A percentile compares a stretch with the other conserved stretches of the same genome.
Evolutionary conservation across 2,329 filamentous ascomycete species (phyloP).

Genomic region (Mariannaea sp.): DNA sequence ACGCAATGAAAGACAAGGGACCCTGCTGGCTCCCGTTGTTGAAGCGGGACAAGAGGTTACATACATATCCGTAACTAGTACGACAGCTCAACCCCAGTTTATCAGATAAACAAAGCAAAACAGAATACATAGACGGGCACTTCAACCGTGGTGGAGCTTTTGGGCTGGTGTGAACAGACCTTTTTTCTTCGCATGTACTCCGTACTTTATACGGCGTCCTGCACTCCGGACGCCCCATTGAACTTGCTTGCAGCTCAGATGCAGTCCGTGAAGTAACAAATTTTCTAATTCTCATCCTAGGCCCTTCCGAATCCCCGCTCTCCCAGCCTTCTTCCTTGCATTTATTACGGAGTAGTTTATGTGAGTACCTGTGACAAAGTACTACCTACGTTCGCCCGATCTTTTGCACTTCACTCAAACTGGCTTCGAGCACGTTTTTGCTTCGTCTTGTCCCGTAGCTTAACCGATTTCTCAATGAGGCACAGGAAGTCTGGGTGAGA

Average conservation of each 20-base stretch:
- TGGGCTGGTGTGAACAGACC: slow-evolving; percentile 9
- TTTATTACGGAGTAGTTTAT: slow-evolving; percentile 2
- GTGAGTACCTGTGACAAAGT: slow-evolving; percentile 3
- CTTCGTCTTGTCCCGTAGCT: slow-evolving; percentile 5
- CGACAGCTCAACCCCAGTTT: slow-evolving; percentile 24
- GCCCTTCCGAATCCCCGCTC: slow-evolving; percentile 1
- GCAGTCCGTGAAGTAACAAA: slow-evolving; percentile 1
- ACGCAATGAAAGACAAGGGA: slow-evolving; percentile 32
- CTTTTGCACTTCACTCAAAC: no score
- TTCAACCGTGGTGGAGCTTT: slow-evolving; percentile 18
- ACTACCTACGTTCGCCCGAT: no score
- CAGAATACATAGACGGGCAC: slow-evolving; percentile 23
- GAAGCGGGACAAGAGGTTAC: slow-evolving; percentile 22
- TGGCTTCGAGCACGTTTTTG: no score
- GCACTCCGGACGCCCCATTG: slow-evolving; percentile 11
- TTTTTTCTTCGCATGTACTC: no score
- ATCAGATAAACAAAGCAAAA: slow-evolving; percentile 30
- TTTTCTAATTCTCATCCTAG: background rate
- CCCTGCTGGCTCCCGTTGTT: slow-evolving; percentile 28
- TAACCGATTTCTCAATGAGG: no score
- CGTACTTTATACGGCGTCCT: no score
- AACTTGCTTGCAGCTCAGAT: slow-evolving; percentile 14
- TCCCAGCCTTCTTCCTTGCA: slow-evolving; percentile 23
- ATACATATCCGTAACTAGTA: no score
- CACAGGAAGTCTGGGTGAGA: slow-evolving; percentile 20